Conservation (phyloP, 208 protist genomes). For the Trypanosoma melophagium region DNA sequence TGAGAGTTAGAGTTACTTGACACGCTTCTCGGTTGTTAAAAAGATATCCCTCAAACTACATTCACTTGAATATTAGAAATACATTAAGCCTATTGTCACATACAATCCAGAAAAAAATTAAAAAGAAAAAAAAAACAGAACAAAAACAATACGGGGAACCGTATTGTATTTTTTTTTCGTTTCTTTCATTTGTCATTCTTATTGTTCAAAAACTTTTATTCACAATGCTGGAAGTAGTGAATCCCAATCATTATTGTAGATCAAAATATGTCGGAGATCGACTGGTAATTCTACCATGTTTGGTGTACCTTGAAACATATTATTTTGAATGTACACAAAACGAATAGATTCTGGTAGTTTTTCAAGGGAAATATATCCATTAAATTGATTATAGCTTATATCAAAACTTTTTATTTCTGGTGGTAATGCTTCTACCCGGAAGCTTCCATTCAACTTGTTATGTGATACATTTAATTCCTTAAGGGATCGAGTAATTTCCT, state of each 20-base stretch:
- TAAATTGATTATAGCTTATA: slow-evolving; percentile 41
- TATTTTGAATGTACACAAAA: slow-evolving; percentile 42
- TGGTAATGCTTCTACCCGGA: slow-evolving; percentile 29
- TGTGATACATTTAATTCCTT: slow-evolving; percentile 26
- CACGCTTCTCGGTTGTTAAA: too few relatives aligned
- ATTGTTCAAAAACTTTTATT: slow-evolving; percentile 12
- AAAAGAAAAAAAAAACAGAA: slow-evolving; percentile 13
- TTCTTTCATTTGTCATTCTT: not conserved
- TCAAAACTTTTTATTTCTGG: slow-evolving; percentile 26
- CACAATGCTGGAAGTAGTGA: slow-evolving; percentile 26
- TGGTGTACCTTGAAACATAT: slow-evolving; percentile 39
- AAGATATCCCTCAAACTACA: too few relatives aligned
- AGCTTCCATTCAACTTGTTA: slow-evolving; percentile 21
- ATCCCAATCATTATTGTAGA: slow-evolving; percentile 59
- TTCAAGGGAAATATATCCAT: slow-evolving; percentile 31
- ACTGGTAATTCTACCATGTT: slow-evolving; percentile 44
- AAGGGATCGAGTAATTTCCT: slow-evolving; percentile 24
- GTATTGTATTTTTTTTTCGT: slow-evolving; percentile 15
- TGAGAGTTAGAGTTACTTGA: too few relatives aligned
- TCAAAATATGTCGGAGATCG: slow-evolving; percentile 36
- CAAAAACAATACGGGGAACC: slow-evolving; percentile 24
- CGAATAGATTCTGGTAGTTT: slow-evolving; percentile 36
- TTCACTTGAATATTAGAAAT: too few relatives aligned
- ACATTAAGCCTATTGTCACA: too few relatives aligned
- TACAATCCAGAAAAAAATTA: slow-evolving; percentile 24